A percentile compares a stretch with the other conserved stretches of the same genome.
These are phyloP conservation scores for Pseudocercospora crystallina DNA, from an alignment of 2,329 filamentous ascomycete species.

Conservation along the genomic window DNA sequence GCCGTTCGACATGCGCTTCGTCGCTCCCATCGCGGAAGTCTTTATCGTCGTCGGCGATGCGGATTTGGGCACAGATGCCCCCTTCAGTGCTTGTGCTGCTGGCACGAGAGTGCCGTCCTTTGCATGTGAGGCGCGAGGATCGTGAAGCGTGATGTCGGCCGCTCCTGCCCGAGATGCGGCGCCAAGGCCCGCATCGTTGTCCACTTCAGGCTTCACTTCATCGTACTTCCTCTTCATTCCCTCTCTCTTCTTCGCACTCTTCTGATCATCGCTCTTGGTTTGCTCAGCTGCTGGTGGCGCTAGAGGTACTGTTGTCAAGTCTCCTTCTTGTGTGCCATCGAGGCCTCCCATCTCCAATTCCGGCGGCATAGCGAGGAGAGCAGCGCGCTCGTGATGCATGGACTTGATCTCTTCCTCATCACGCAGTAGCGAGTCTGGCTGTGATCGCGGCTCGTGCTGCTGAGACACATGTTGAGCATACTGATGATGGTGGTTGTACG, in stretches of 20 bases:
- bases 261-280: too few species aligned
- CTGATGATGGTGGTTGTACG: too few species aligned
- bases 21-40: slow-evolving; percentile 29
- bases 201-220: too few species aligned
- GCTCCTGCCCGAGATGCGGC: too few species aligned
- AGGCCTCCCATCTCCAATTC: background rate
- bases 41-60: background rate
- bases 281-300: too few species aligned
- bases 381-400: background rate
- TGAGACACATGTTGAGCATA: too few species aligned
- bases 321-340: background rate
- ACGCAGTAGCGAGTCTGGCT: background rate
- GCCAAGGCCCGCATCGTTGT: too few species aligned
- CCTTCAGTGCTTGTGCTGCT: background rate
- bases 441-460: too few species aligned
- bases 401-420: background rate
- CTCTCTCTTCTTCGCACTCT: too few species aligned
- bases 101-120: background rate
- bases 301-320: background rate
- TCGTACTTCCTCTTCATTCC: too few species aligned
- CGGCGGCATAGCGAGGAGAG: background rate
- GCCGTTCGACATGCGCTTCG: slow-evolving; percentile 34
- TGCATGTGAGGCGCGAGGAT: too few species aligned
- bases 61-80: slow-evolving; percentile 6
- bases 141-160: too few species aligned